Base-by-base conservation (phyloP, 805 yeast species). In the Debaryomyces hansenii region DNA sequence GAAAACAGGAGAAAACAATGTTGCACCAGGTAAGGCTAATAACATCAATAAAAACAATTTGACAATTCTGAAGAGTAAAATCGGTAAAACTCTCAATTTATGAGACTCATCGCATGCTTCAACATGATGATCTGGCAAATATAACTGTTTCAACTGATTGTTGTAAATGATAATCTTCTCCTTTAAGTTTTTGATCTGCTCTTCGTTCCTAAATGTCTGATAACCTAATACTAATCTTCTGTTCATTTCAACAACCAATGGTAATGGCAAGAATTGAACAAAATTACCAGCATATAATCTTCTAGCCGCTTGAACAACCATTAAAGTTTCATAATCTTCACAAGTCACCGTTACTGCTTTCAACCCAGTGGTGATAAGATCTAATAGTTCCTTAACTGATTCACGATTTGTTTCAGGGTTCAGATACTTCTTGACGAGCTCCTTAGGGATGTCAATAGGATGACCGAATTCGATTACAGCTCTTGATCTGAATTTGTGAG, bases 381-480 rank as follows among this genome's bases (percentile, higher is more conserved):
- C 88, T 59, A 90, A 74, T 34, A 90, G 68, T 42, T 84, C 84
- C 50, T 79, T 80, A 8, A 91, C 87, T 0, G 96, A 88, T 44
- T 80, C 88, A 52, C 87, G 78, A 46, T 84, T 82, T 11, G 85
- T 81, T 14, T 78, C 83, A 3, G 89, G 85, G 45, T 79, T 69
- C 16, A 76, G 63, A 62, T 92, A 91, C 63, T 78, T 80, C 15
- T 74, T 77, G 4, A 90, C 87, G 45, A 89, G 70, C 18, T 68
- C 75, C 27, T 54, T 52, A 10, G 70, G 56, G 32, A 94, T 83
- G 42, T 80, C 84, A 46, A 91, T 80, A 5, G 97, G 96, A 46
- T 82, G 77, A 12, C 99, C 99, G 68, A 91, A 92, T 67, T 92
- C 99, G 40, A 94, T 79, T 14, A 92, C 96, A 2, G 97, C 97